These are phyloP conservation scores for Corymbia maculata DNA, from an alignment of 345 rosid species.

Conservation along the genomic window DNA sequence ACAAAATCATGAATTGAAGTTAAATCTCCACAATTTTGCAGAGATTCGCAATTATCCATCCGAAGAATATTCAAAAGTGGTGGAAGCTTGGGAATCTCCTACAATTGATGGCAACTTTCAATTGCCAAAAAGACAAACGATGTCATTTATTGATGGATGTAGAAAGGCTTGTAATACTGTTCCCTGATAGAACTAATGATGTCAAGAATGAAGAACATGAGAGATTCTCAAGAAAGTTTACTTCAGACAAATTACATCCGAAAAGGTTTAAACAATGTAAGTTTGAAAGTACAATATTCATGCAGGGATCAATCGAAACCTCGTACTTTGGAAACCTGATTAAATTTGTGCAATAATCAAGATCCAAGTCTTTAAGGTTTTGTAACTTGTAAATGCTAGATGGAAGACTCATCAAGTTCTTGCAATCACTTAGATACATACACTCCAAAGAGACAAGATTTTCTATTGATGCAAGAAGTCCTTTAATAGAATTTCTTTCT, in stretches of 20 bases:
- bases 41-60: too few species aligned
- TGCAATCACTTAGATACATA: background rate
- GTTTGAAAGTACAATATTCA: background rate
- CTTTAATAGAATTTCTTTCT: background rate
- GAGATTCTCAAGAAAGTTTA: background rate
- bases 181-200: fast-evolving
- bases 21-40: too few species aligned
- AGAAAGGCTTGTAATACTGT: background rate
- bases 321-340: background rate
- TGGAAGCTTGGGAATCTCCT: background rate
- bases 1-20: too few species aligned
- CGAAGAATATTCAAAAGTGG: background rate
- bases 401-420: background rate
- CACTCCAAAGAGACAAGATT: background rate
- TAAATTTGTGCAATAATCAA: background rate
- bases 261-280: fast-evolving
- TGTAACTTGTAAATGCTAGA: background rate
- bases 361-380: background rate
- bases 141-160: background rate
- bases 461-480: background rate
- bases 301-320: background rate
- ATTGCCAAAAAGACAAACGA: background rate
- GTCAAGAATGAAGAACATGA: background rate
- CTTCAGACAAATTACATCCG: background rate
- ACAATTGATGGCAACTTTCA: background rate